Evolutionary conservation across 23 red algal genomes (phyloP), one percentile per base, ranked within the genome.

Genomic region (Gracilaria gracilis): DNA sequence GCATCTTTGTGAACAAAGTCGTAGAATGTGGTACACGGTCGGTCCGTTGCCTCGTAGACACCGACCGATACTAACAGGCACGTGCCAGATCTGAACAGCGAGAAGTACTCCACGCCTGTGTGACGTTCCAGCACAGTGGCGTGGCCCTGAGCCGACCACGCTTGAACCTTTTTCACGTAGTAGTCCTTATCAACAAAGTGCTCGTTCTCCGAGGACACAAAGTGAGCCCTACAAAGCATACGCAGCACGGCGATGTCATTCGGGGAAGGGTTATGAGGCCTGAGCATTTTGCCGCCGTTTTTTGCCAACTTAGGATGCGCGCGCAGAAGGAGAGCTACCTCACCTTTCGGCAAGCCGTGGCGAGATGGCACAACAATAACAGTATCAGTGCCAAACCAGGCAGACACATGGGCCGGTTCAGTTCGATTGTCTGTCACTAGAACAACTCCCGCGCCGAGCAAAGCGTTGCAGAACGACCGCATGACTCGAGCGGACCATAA

Each of bases 41-140:
- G 42, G 67, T 73, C 67, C 67, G 67, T 73, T 40, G 67, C 67
- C 36, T 11, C 31, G 38, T 44, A 73, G n/a, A 73, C 31, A 73
- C 67, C 67, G 34, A 73, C 35, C 6, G 67, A 73, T 12, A 73
- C 20, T 40, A 73, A 42, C 35, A 73, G 19, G 28, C 67, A 73
- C 2, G 24, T 21, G 35, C 34, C 67, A 4, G 67, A 21, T 37
- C 34, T 73, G 67, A 73, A 73, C 33, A 37, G 35, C 34, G 67
- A 2, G 28, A 73, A 73, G 35, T 73, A 73, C 35, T 73, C 67
- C 36, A 73, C 34, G 67, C 67, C 67, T 73, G 67, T 73, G 28
- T 73, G 67, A 16, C 67, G 35, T 21, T 73, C 67, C 36, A 73
- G 20, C 11, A 73, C 67, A 35, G 31, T 73, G 7, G 67, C 67